Percentiles rank a stretch among this genome's conserved stretches.
Evolutionary conservation across 192 early-diverging fungal genomes (phyloP).

Genomic region (Mortierella claussenii): DNA sequence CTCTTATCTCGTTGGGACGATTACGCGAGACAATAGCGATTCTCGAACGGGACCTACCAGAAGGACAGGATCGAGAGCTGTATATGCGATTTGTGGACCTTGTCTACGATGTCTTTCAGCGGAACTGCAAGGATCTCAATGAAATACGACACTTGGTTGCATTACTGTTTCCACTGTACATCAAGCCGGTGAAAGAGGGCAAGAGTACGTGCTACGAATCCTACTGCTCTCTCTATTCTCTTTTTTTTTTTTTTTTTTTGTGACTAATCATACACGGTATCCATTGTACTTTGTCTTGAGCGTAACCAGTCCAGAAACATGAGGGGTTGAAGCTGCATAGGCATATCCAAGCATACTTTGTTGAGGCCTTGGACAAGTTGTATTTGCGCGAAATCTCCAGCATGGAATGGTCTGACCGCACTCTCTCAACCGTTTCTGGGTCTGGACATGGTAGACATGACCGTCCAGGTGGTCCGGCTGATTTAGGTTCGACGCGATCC

Average conservation of each 20-base stretch:
- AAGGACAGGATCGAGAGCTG: slow-evolving; percentile 68
- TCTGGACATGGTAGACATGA: slow-evolving; percentile 5
- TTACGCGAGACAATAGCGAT: slow-evolving; percentile 73
- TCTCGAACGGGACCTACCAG: slow-evolving; percentile 72
- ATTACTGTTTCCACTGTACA: slow-evolving; percentile 87
- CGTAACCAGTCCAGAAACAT: slow-evolving; percentile 57
- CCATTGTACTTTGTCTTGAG: no score
- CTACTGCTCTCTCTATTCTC: no score
- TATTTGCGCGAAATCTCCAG: slow-evolving; percentile 94
- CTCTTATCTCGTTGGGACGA: background rate
- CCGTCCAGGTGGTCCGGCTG: background rate
- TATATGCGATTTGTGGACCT: slow-evolving; percentile 82
- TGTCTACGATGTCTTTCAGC: slow-evolving; percentile 83
- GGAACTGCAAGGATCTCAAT: slow-evolving; percentile 84
- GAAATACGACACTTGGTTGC: slow-evolving; percentile 87
- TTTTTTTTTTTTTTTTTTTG: no score
- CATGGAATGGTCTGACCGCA: slow-evolving; percentile 76
- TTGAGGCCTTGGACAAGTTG: slow-evolving; percentile 83
- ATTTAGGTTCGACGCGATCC: background rate
- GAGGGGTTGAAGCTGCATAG: slow-evolving; percentile 83
- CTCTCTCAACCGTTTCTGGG: slow-evolving; percentile 33
- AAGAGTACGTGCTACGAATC: slow-evolving; percentile 69
- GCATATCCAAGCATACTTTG: slow-evolving; percentile 82
- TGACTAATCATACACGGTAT: no score
- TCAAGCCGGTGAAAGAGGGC: slow-evolving; percentile 84